Base-by-base conservation (phyloP, 495 filamentous ascomycete genomes). In the Lepraria neglecta region DNA sequence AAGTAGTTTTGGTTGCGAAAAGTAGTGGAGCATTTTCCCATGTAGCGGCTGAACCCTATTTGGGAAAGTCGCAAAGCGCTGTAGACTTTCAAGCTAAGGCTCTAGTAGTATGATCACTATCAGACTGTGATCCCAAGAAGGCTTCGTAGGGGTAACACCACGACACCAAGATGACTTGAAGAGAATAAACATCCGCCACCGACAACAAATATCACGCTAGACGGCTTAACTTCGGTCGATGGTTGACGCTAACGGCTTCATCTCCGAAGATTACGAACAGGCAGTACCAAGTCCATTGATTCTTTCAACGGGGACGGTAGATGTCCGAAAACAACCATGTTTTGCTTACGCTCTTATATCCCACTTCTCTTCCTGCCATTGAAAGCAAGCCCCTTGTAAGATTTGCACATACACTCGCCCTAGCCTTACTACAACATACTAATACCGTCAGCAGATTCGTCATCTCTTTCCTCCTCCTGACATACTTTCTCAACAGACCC, bases 401-500 rank as follows among this genome's bases (percentile, higher is more conserved):
- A 65, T 6, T 44, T 31, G 75, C 74, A 65, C 75, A 2, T 24
- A 72, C 71, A 65, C 76, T 33, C 75, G 75, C n/a, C 71, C 76
- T 40, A 38, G n/a, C 27, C 17, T 59, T 6, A 42, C 6, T 71
- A 78, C 63, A 76, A 75, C 64, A 75, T 79, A 47, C 31, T 52
- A 76, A 77, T 42, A 89, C 85, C 60, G 89, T 86, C 55, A 86
- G 87, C 9, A 84, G 89, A 63, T 94, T 95, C 77, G 90, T 95
- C 65, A 83, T 92, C 72, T 85, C 92, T 70, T 95, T 94, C 78
- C 88, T 95, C 74, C 76, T 91, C 64, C 85, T 88, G 68, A 95
- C 90, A 66, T 95, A 95, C 76, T 85, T 92, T 71, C 84, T 95
- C 65, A 91, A 92, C 71, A 83, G 90, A 58, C 90, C 90, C 60